Conservation (phyloP, 306 rosid genomes). For the Gillenia trifoliata region DNA sequence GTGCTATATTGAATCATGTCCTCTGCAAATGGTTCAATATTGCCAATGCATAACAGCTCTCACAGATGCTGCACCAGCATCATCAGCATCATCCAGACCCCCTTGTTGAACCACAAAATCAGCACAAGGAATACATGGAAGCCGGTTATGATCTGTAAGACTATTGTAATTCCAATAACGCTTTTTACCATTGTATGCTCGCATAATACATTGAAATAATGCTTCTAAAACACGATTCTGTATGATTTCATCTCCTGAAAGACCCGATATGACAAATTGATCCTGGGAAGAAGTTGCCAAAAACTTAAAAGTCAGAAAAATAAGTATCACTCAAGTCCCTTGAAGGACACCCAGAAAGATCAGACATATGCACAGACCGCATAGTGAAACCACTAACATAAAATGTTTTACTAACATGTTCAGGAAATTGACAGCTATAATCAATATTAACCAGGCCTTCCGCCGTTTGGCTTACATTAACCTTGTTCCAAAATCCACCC, state of each 20-base stretch:
- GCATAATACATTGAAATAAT: constrained; percentile 61
- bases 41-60: constrained; percentile 99
- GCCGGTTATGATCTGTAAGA: constrained; percentile 93
- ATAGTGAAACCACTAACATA: too few species aligned
- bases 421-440: too few species aligned
- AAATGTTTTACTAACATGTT: too few species aligned
- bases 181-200: constrained; percentile 79
- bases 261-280: constrained; percentile 97
- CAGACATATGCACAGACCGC: neutral
- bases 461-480: too few species aligned
- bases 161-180: constrained; percentile 76
- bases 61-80: constrained; percentile 94
- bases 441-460: too few species aligned
- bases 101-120: constrained; percentile 49
- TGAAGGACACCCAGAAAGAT: constrained; percentile 5
- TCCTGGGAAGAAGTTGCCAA: constrained; percentile 59
- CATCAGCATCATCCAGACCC: constrained; percentile 93
- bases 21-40: constrained; percentile 92
- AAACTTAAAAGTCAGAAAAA: constrained; percentile 31
- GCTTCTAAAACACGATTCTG: constrained; percentile 87
- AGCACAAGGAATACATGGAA: constrained; percentile 30
- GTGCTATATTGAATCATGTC: constrained; percentile 68
- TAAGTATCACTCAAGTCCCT: constrained; percentile 1
- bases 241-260: constrained; percentile 80
- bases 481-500: too few species aligned